Evolutionary conservation across 495 filamentous ascomycete genomes (phyloP).

Genomic region (Aspergillus baeticus): DNA sequence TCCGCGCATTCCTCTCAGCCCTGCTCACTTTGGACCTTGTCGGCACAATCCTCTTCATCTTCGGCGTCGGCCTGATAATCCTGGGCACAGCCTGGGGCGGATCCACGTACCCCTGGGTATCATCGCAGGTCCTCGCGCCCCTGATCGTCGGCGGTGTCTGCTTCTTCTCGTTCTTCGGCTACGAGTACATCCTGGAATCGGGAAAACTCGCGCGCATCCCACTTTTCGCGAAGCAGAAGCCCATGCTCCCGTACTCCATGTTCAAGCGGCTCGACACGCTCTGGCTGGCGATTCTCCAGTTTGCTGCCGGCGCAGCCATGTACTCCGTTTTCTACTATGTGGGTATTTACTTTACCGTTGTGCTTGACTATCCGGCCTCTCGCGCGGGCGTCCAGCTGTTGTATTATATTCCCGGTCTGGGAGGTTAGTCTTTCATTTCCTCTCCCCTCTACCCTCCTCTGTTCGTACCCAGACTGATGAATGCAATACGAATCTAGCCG

Average conservation of each 20-base stretch:
- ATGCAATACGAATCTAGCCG: conserved; percentile 31
- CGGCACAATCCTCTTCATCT: conserved; percentile 57
- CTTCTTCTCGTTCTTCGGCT: conserved; percentile 45
- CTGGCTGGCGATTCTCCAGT: conserved; percentile 53
- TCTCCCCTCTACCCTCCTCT: background rate
- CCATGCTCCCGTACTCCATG: conserved; percentile 58
- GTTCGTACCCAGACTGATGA: background rate
- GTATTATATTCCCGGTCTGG: conserved; percentile 46
- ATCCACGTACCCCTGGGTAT: conserved; percentile 52
- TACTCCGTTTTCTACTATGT: conserved; percentile 61
- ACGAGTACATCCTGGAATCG: conserved; percentile 55
- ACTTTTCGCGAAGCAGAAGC: conserved; percentile 44
- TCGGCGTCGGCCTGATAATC: conserved; percentile 56
- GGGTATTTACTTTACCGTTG: conserved; percentile 57
- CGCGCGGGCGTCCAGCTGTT: conserved; percentile 51
- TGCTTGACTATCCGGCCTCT: conserved; percentile 42
- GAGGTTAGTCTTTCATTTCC: conserved; percentile 22
- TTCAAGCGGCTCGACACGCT: conserved; percentile 49
- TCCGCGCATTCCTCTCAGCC: conserved; percentile 30
- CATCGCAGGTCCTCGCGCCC: conserved; percentile 50
- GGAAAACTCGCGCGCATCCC: conserved; percentile 37
- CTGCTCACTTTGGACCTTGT: conserved; percentile 52
- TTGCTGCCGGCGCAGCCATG: conserved; percentile 47
- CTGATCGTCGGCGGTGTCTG: conserved; percentile 49
- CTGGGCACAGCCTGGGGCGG: conserved; percentile 61